These are phyloP conservation scores for Ceratobasidium sp. DNA, from an alignment of 1,284 basidiomycete species.

Conservation along the genomic window DNA sequence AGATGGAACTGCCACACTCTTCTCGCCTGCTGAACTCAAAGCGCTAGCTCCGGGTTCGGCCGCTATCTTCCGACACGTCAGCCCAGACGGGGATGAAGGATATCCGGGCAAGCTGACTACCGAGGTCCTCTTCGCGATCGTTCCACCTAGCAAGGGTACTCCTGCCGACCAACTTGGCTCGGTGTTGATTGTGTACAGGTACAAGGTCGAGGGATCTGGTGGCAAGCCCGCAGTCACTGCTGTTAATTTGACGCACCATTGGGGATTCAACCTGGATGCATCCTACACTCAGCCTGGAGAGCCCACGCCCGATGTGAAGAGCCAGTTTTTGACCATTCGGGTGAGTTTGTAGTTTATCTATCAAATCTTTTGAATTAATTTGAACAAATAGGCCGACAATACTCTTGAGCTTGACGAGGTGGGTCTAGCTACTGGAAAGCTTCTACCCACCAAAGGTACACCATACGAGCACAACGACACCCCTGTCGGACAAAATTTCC, in stretches of 20 bases:
- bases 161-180: constrained; percentile 60
- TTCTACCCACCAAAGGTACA: constrained; percentile 57
- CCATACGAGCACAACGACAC: constrained; percentile 62
- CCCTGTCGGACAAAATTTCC: constrained; percentile 65
- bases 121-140: constrained; percentile 66
- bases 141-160: constrained; percentile 54
- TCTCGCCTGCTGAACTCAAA: constrained; percentile 60
- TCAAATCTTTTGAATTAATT: background rate
- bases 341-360: constrained; percentile 47
- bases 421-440: constrained; percentile 61
- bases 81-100: constrained; percentile 70
- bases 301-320: constrained; percentile 59
- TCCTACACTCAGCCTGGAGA: constrained; percentile 57
- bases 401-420: constrained; percentile 61
- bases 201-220: constrained; percentile 58
- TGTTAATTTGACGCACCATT: constrained; percentile 79
- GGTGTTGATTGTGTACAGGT: constrained; percentile 69
- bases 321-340: constrained; percentile 66
- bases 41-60: constrained; percentile 52
- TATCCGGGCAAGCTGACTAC: constrained; percentile 66
- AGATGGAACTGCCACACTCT: constrained; percentile 53
- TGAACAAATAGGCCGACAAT: constrained; percentile 58
- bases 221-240: constrained; percentile 62
- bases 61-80: constrained; percentile 65
- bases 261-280: constrained; percentile 80